Base-by-base conservation (phyloP, 2,329 filamentous ascomycete species). In the Metarhizium robertsii region DNA sequence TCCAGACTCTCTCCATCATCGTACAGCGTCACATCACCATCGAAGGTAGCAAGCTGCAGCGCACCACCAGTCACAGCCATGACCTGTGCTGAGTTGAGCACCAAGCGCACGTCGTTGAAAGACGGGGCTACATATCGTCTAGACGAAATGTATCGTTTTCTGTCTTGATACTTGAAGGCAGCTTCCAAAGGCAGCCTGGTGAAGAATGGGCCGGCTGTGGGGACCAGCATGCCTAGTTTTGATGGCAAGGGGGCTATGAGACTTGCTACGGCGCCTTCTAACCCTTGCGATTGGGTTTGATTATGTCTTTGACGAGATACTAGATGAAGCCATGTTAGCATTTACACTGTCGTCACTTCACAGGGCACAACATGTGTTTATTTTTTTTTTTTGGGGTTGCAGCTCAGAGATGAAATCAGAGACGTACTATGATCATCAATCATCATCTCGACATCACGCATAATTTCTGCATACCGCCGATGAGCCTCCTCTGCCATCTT, bases 21-120 rank as follows among this genome's bases (percentile, higher is more conserved):
- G 69, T 99, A 99, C 25, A 99, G 79, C 1, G 94, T 99, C 52
- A 99, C 91, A 71, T 99, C 94, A 71, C 94, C 94, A 70, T 99
- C 94, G 68, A 99, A 99, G 0, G 94, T 99, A 54, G 95, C 86
- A 4, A 99, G 80, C 62, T 94, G 85, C 8, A 96, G 79, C 4
- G 83, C 80, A 25, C 87, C 86, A 29, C 83, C 83, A 16, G 90
- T 87, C n/a, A 97, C 82, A 43, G 90, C 90, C 85, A 96, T 91
- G 58, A 92, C 79, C 72, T 99, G 94, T 18, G 94, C 92, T 43
- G 94, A 94, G 73, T 99, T 99, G 62, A 99, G 82, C 53, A 95
- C 87, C 29, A 96, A 79, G 2, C 94, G 85, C 57, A 99, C 85
- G 68, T 99, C 94, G 73, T 99, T 99, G 79, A 99, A 99, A 1